Conservation (phyloP, 2,329 filamentous ascomycete species). For the Fusarium nelsonii region DNA sequence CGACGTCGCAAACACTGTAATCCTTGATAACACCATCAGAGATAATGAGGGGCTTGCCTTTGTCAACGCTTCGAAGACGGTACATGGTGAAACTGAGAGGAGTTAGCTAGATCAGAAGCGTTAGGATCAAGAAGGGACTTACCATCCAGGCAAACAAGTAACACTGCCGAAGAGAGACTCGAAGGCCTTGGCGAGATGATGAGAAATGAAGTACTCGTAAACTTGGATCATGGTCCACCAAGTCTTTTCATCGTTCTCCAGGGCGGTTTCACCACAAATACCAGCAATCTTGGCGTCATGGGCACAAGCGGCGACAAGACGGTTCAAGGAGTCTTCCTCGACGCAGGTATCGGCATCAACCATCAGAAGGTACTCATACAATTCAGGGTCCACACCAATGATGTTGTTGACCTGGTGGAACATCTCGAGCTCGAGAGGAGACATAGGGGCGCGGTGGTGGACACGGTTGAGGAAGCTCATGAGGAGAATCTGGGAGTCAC, state of each 20-base stretch:
- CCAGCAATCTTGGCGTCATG: constrained; percentile 97
- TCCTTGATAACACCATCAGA: constrained; percentile 88
- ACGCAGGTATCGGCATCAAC: constrained; percentile 98
- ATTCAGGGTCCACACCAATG: constrained; percentile 95
- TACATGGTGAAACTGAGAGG: constrained; percentile 94
- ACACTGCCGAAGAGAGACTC: constrained; percentile 98
- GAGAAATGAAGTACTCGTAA: constrained; percentile 99
- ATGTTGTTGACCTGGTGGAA: constrained; percentile 99
- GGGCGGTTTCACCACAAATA: constrained; percentile 95
- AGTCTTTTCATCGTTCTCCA: constrained; percentile 93
- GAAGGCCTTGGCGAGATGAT: constrained; percentile 96
- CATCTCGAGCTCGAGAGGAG: constrained; percentile 94
- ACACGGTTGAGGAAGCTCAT: constrained; percentile 99
- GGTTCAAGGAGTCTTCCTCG: constrained; percentile 89
- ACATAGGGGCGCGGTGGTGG: constrained; percentile 94
- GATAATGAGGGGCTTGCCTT: constrained; percentile 94
- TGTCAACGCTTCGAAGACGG: constrained; percentile 91
- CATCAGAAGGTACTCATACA: constrained; percentile 98
- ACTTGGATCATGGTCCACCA: constrained; percentile 99
- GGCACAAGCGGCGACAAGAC: constrained; percentile 90
- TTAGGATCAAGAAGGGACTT: constrained; percentile 57
- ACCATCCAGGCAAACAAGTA: constrained; percentile 99
- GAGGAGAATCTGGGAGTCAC: constrained; percentile 94
- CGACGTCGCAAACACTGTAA: constrained; percentile 88
- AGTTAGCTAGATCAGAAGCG: constrained; percentile 48